phyloP scores from a whole-genome alignment of 768 basidiomycete species.

The Termitomyces sp. region DNA sequence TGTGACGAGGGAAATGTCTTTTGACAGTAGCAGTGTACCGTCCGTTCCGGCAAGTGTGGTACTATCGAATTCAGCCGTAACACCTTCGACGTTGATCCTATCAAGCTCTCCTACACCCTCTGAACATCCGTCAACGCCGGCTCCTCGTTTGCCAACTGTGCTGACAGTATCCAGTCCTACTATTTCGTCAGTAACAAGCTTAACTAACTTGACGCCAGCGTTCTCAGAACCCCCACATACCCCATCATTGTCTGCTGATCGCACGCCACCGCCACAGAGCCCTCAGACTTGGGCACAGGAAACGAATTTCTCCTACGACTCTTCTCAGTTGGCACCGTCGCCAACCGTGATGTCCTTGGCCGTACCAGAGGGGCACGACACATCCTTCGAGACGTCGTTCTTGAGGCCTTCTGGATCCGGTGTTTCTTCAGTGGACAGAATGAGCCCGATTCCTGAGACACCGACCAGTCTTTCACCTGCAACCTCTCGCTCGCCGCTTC shows the following conservation, averaged over 20 bases:
- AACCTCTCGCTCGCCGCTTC: slow-evolving; percentile 27
- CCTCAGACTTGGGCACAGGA: slow-evolving; percentile 52
- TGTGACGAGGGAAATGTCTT: slow-evolving; percentile 7
- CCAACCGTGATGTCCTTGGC: slow-evolving; percentile 51
- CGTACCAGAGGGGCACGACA: slow-evolving; percentile 57
- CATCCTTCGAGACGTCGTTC: slow-evolving; percentile 71
- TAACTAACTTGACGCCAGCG: slow-evolving; percentile 39
- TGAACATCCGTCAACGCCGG: slow-evolving; percentile 16
- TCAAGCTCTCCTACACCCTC: slow-evolving; percentile 19
- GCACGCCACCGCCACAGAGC: slow-evolving; percentile 30
- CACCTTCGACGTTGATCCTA: slow-evolving; percentile 15
- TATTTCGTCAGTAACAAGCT: slow-evolving; percentile 24
- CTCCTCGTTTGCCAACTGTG: slow-evolving; percentile 2
- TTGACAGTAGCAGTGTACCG: slow-evolving; percentile 9
- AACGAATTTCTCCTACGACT: slow-evolving; percentile 70
- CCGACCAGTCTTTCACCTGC: slow-evolving; percentile 24
- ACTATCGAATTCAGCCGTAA: slow-evolving; percentile 14
- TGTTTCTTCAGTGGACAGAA: slow-evolving; percentile 36
- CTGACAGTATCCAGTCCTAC: slow-evolving; percentile 15
- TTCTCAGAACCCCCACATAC: slow-evolving; percentile 24
- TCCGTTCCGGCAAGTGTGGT: slow-evolving; percentile 9
- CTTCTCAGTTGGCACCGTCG: slow-evolving; percentile 68
- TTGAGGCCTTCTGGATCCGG: slow-evolving; percentile 56
- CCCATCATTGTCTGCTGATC: slow-evolving; percentile 27
- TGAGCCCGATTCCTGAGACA: slow-evolving; percentile 42